Evolutionary conservation across 345 rosid species (phyloP), one percentile per base, ranked within the genome.

Genomic region (Laguncularia racemosa): DNA sequence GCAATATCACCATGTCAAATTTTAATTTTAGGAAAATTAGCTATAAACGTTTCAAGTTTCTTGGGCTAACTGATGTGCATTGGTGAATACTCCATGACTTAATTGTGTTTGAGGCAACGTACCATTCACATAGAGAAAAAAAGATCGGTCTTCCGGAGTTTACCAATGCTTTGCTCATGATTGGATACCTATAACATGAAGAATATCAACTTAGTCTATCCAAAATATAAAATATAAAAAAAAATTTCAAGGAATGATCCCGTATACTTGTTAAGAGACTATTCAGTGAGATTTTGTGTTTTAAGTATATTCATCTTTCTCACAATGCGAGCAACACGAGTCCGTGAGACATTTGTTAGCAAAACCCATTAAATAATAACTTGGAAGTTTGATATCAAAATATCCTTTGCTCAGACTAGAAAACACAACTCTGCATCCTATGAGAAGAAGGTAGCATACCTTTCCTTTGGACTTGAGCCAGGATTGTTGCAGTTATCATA

Each of bases 101-200:
- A 38, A 18, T 44, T 5, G 13, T 14, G 38, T 47, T 53, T 59
- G 48, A 48, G 33, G 50, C 67, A 26, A 53, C 75, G 67, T 47
- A 81, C 86, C 86, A 84, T 75, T 84, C 87, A n/a, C 87, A 84
- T 16, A 81, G 50, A 16, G 87, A 84, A 54, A 73, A 84, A 49
- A 75, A 77, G 48, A 79, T 79, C 20, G 78, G 54, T 55, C 85
- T 75, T 45, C 85, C 85, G 1, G 87, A 79, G 13, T 76, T 57
- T 9, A 71, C 28, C 33, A 81, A 65, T 3, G 91, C 91, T 65
- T 66, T 66, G 44, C 91, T 79, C 91, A 84, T 84, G 16, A 64
- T 58, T 28, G 72, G 83, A 28, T 84, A 84, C 72, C 90, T 78
- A 53, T 16, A 14, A 5, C 16, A 4, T 4, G 3, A 26, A 13